These are phyloP conservation scores for Brassica balearica DNA, from an alignment of 441 rosid species.

Conservation along the genomic window DNA sequence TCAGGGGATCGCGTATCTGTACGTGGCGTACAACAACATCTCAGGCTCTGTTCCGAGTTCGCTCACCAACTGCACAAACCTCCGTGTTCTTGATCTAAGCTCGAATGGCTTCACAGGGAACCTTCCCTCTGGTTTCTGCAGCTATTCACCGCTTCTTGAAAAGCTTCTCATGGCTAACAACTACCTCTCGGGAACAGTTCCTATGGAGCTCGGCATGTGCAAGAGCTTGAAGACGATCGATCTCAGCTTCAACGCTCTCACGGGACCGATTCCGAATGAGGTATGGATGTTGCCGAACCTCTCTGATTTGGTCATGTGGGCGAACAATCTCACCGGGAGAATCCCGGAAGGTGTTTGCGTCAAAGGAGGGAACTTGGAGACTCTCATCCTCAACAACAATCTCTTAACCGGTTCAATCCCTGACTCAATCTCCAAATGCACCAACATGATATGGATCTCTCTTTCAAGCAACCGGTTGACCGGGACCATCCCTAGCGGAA, in stretches of 20 bases:
- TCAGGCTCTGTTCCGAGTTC: conserved; percentile 70
- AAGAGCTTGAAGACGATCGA: conserved; percentile 66
- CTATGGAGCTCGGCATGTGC: conserved; percentile 69
- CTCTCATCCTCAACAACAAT: conserved; percentile 84
- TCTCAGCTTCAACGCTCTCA: conserved; percentile 79
- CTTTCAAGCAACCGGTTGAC: conserved; percentile 73
- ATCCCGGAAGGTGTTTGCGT: conserved; percentile 81
- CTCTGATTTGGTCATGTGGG: conserved; percentile 81
- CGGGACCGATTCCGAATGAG: conserved; percentile 62
- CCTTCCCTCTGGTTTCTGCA: conserved; percentile 65
- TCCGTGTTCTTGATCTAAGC: conserved; percentile 78
- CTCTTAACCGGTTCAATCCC: conserved; percentile 73
- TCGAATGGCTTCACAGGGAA: conserved; percentile 68
- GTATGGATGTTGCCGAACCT: conserved; percentile 75
- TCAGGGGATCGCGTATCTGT: conserved; percentile 54
- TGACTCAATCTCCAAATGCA: conserved; percentile 65
- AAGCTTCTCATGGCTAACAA: conserved; percentile 67
- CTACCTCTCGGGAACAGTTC: conserved; percentile 66
- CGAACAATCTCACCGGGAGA: conserved; percentile 72
- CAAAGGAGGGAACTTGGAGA: conserved; percentile 78
- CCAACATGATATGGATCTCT: conserved; percentile 83
- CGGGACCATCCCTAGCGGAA: conserved; percentile 73
- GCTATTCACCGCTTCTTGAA: conserved; percentile 52
- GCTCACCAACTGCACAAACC: conserved; percentile 59
- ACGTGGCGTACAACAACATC: conserved; percentile 76